These are phyloP conservation scores for Cladorrhinum sp. DNA, from an alignment of 2,329 filamentous ascomycete genomes.

Conservation along the genomic window DNA sequence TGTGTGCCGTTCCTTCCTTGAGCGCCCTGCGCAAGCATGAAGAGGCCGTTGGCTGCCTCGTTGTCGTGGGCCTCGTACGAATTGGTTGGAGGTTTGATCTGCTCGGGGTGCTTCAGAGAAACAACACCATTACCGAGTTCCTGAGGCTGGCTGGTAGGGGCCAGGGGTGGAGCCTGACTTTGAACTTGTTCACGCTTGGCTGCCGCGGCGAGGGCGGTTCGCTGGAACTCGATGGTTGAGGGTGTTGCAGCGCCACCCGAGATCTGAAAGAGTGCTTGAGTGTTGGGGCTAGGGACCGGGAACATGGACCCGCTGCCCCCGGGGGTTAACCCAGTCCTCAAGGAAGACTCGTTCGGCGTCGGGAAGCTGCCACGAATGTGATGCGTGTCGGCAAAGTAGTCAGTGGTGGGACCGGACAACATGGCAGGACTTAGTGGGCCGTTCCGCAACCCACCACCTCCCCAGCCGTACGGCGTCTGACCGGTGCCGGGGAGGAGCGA, in stretches of 20 bases:
- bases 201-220: conserved; percentile 80
- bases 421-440: conserved; percentile 96
- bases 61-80: conserved; percentile 87
- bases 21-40: conserved; percentile 73
- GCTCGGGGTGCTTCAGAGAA: conserved; percentile 42
- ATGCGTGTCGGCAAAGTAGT: conserved; percentile 83
- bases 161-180: conserved; percentile 33
- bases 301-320: conserved; percentile 98
- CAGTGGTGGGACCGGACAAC: conserved; percentile 80
- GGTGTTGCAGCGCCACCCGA: conserved; percentile 81
- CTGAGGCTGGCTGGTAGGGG: conserved; percentile 50
- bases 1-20: conserved; percentile 55
- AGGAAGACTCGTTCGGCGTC: conserved; percentile 92
- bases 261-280: conserved; percentile 76
- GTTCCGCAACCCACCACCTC: conserved; percentile 77
- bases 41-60: conserved; percentile 91
- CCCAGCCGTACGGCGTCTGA: conserved; percentile 75
- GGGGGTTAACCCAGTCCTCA: conserved; percentile 87
- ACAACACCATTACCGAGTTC: conserved; percentile 43
- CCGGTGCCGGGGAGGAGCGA: conserved; percentile 72
- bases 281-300: conserved; percentile 83
- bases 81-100: conserved; percentile 51
- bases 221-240: conserved; percentile 88
- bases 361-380: conserved; percentile 80
- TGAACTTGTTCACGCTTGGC: conserved; percentile 56